These are phyloP conservation scores for Raffaelea arxii DNA, from an alignment of 2,329 filamentous ascomycete species.

Conservation along the genomic window DNA sequence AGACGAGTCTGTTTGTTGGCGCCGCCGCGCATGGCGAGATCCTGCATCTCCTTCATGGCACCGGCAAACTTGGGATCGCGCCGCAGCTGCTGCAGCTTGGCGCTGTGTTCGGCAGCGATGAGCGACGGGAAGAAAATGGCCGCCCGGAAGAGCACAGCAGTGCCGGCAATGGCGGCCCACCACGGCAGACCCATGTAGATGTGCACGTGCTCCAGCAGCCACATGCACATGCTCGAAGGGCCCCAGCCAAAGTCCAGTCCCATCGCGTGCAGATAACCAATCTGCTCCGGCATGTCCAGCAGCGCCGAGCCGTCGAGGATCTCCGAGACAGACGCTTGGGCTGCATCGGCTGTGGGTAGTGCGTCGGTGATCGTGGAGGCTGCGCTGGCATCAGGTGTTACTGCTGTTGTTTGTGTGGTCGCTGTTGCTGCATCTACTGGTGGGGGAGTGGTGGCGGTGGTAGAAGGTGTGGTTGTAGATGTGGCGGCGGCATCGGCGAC, in stretches of 20 bases:
- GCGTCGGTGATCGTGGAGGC: slow-evolving; percentile 7
- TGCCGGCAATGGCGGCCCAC: slow-evolving; percentile 64
- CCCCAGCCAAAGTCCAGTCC: slow-evolving; percentile 86
- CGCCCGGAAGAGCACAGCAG: slow-evolving; percentile 55
- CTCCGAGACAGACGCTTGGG: slow-evolving; percentile 7
- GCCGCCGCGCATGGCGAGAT: slow-evolving; percentile 14
- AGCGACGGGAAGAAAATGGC: slow-evolving; percentile 58
- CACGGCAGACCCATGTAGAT: slow-evolving; percentile 67
- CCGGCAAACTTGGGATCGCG: slow-evolving; percentile 38
- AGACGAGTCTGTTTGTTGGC: slow-evolving; percentile 16
- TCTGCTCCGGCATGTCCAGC: slow-evolving; percentile 57
- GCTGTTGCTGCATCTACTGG: slow-evolving; percentile 4
- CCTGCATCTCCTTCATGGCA: slow-evolving; percentile 35
- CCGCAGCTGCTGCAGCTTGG: slow-evolving; percentile 41
- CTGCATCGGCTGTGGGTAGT: not conserved
- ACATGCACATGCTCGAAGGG: slow-evolving; percentile 64
- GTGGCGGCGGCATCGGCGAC: not conserved
- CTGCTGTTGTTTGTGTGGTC: not conserved
- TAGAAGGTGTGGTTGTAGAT: not conserved
- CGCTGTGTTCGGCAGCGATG: slow-evolving; percentile 48
- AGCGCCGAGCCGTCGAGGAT: slow-evolving; percentile 29
- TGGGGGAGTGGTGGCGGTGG: not conserved
- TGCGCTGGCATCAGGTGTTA: slow-evolving; percentile 4
- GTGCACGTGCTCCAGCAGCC: slow-evolving; percentile 72
- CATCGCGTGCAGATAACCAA: slow-evolving; percentile 74